Conservation (phyloP, 768 basidiomycete genomes). For the Hygrophorus pudorinus region DNA sequence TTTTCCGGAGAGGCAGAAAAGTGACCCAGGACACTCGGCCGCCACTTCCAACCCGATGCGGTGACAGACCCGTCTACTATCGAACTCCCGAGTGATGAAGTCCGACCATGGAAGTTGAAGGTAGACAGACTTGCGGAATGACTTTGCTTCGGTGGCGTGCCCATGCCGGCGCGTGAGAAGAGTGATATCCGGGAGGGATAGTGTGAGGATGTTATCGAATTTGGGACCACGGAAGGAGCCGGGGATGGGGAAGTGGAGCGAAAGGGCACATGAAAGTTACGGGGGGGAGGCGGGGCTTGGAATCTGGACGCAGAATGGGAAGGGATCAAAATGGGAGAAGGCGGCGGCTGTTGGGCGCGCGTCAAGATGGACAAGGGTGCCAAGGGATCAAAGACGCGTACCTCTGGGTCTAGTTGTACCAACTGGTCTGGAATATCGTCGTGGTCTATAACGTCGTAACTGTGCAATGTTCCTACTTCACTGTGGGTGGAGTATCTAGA, state of each 20-base stretch:
- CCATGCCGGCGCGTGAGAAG: conserved; percentile 26
- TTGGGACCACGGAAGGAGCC: conserved; percentile 20
- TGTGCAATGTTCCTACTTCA: conserved; percentile 27
- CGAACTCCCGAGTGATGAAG: conserved; percentile 9
- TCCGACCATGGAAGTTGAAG: conserved; percentile 19
- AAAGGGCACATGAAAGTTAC: conserved; percentile 35
- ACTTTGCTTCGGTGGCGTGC: conserved; percentile 23
- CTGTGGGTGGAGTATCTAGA: conserved; percentile 14
- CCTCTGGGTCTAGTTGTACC: conserved; percentile 4
- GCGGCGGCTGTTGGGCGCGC: neutral
- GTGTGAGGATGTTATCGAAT: conserved; percentile 23
- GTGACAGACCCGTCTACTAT: conserved; percentile 7
- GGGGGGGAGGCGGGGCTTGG: conserved; percentile 23
- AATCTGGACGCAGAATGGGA: neutral
- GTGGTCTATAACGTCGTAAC: conserved; percentile 43
- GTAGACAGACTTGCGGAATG: conserved; percentile 43
- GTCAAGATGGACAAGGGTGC: neutral
- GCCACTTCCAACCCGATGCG: conserved; percentile 33
- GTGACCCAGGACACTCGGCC: conserved; percentile 58
- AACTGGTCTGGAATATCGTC: conserved; percentile 32
- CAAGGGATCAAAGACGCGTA: neutral
- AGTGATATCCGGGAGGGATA: conserved; percentile 33
- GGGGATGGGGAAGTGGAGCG: conserved; percentile 32
- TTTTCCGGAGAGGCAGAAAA: conserved; percentile 40
- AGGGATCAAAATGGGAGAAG: neutral